phyloP scores from a whole-genome alignment of 1,139 yeast species.

The Pichia sp. region DNA sequence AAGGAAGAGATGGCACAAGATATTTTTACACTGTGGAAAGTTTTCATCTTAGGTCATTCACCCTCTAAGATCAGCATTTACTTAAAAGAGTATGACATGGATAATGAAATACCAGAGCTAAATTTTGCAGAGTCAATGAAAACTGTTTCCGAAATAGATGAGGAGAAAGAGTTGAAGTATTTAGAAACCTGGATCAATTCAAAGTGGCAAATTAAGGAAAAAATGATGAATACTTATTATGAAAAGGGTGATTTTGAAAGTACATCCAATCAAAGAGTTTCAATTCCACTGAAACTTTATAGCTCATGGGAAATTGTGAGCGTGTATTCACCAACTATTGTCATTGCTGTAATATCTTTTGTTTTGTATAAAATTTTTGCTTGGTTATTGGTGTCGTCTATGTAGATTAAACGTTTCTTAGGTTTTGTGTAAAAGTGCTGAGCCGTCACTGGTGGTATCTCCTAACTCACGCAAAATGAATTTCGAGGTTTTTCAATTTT shows the following conservation, averaged over 20 bases:
- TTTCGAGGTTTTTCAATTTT: too few relatives aligned
- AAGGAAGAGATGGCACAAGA: conserved; percentile 71
- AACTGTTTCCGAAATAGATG: conserved; percentile 26
- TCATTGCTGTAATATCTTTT: neutral
- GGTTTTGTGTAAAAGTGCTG: too few relatives aligned
- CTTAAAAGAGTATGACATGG: conserved; percentile 48
- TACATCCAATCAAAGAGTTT: conserved; percentile 18
- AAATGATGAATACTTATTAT: conserved; percentile 52
- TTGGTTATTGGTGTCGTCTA: too few relatives aligned
- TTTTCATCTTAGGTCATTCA: conserved; percentile 62
- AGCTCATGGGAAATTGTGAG: conserved; percentile 10
- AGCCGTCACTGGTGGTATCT: too few relatives aligned
- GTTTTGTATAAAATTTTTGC: neutral
- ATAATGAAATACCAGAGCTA: conserved; percentile 48
- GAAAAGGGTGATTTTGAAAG: conserved; percentile 47
- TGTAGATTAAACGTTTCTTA: too few relatives aligned
- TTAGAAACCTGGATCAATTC: conserved; percentile 73
- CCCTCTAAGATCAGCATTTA: conserved; percentile 62
- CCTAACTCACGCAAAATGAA: too few relatives aligned
- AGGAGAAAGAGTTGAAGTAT: conserved; percentile 33
- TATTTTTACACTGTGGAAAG: conserved; percentile 54
- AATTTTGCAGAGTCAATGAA: conserved; percentile 32
- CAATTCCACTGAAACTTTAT: conserved; percentile 18
- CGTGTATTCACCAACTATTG: conserved; percentile 1
- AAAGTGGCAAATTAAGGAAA: conserved; percentile 78